A percentile compares a stretch with the other conserved stretches of the same genome.
These are phyloP conservation scores for Thelephora aurantiotincta DNA, from an alignment of 768 basidiomycete genomes.

Conservation along the genomic window DNA sequence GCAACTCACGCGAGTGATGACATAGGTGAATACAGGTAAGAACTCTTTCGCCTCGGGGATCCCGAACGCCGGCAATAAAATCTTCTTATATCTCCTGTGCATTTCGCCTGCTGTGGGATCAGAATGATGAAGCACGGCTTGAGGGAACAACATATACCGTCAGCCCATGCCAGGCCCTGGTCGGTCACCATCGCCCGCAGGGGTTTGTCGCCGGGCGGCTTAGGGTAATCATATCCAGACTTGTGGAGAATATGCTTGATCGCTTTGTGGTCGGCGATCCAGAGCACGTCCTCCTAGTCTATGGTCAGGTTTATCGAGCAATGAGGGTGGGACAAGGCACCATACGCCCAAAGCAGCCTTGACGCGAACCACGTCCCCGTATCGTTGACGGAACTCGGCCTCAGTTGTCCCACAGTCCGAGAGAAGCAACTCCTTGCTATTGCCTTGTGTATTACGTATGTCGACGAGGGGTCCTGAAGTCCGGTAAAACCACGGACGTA, in stretches of 20 bases:
- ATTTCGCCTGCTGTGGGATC: slow-evolving; percentile 7
- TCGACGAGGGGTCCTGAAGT: too few relatives aligned
- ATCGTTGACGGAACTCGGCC: slow-evolving; percentile 35
- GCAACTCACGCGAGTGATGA: too few relatives aligned
- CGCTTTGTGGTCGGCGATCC: slow-evolving; percentile 43
- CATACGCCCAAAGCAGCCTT: slow-evolving; percentile 36
- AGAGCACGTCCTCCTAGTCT: slow-evolving; percentile 33
- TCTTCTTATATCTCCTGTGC: slow-evolving; percentile 19
- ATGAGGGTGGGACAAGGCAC: background rate
- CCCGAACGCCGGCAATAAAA: slow-evolving; percentile 23
- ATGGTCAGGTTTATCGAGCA: too few relatives aligned
- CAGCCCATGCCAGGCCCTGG: slow-evolving; percentile 39
- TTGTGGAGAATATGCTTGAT: slow-evolving; percentile 45
- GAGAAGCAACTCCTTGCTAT: slow-evolving; percentile 33
- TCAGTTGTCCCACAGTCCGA: slow-evolving; percentile 39
- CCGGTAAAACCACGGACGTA: slow-evolving; percentile 8
- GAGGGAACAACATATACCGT: slow-evolving; percentile 19
- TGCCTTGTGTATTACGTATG: slow-evolving; percentile 20
- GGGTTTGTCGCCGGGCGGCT: slow-evolving; percentile 35
- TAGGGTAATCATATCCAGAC: slow-evolving; percentile 40
- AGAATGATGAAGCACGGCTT: background rate
- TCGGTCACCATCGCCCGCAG: slow-evolving; percentile 37
- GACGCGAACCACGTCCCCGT: slow-evolving; percentile 35
- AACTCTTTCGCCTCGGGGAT: slow-evolving; percentile 26
- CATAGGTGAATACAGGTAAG: slow-evolving; percentile 9